phyloP scores from a whole-genome alignment of 805 yeast genomes.

The Metschnikowia santaceciliae region DNA sequence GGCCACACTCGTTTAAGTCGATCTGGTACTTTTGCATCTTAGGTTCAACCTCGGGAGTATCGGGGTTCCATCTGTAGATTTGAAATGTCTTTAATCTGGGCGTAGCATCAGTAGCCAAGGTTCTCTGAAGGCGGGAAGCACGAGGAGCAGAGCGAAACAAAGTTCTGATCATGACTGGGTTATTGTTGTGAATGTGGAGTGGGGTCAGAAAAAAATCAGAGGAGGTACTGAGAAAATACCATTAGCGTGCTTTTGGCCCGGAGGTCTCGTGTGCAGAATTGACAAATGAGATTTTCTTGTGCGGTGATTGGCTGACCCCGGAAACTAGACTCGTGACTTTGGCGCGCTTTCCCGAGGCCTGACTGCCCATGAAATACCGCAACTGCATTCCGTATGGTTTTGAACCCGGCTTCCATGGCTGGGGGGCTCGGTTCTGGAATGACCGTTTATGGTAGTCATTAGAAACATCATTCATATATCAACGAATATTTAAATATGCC shows the following conservation, averaged over 20 bases:
- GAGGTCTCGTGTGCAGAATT: conserved; percentile 15
- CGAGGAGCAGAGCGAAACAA: conserved; percentile 15
- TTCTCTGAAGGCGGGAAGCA: conserved; percentile 13
- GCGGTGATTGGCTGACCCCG: conserved; percentile 20
- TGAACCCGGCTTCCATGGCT: neutral
- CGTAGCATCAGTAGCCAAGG: conserved; percentile 37
- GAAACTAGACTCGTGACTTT: conserved; percentile 7
- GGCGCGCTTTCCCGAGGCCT: conserved; percentile 2
- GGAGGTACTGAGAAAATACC: neutral
- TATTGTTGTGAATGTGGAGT: conserved; percentile 1
- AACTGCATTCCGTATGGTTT: neutral
- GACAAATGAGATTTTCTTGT: conserved; percentile 11
- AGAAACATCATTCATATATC: too few relatives aligned
- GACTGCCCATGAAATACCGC: neutral
- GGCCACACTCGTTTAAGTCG: conserved; percentile 90
- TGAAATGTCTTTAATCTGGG: conserved; percentile 78
- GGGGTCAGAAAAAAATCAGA: neutral
- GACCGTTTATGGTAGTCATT: too few relatives aligned
- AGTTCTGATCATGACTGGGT: conserved; percentile 13
- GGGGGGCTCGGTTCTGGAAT: too few relatives aligned
- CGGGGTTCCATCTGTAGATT: conserved; percentile 98
- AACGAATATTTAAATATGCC: too few relatives aligned
- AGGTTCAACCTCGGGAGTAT: conserved; percentile 90
- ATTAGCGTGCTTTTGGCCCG: conserved; percentile 7
- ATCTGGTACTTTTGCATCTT: conserved; percentile 75